Percentiles rank a stretch among this genome's conserved stretches.
These are phyloP conservation scores for Chaetomidium leptoderma DNA, from an alignment of 495 filamentous ascomycete species.

Conservation along the genomic window DNA sequence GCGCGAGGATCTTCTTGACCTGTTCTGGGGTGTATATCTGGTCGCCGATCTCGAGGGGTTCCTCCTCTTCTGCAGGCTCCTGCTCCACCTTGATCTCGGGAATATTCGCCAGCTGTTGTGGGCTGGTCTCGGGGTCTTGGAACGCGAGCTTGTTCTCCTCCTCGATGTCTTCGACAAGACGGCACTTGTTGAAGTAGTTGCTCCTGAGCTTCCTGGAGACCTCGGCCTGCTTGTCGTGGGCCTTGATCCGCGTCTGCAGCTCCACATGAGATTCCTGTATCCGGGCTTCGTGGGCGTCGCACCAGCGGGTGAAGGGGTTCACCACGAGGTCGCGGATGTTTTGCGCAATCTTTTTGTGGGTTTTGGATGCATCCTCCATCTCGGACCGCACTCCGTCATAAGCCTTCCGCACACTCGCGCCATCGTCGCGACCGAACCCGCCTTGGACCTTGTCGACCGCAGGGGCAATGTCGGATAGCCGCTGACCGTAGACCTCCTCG, in stretches of 20 bases:
- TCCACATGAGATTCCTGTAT: conserved; percentile 93
- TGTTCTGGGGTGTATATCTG: conserved; percentile 76
- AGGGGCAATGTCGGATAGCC: conserved; percentile 76
- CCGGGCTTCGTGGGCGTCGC: conserved; percentile 85
- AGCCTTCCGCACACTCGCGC: conserved; percentile 92
- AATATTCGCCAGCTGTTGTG: conserved; percentile 45
- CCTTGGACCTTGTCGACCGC: conserved; percentile 73
- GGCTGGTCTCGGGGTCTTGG: conserved; percentile 65
- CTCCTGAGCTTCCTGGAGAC: conserved; percentile 86
- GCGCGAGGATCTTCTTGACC: conserved; percentile 79
- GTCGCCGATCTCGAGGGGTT: conserved; percentile 87
- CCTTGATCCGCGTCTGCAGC: conserved; percentile 80
- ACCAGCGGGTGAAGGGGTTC: conserved; percentile 89
- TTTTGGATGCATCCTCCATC: conserved; percentile 87
- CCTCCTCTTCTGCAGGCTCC: conserved; percentile 55
- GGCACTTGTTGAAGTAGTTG: conserved; percentile 97
- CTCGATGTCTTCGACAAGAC: conserved; percentile 90
- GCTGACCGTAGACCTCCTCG: conserved; percentile 81
- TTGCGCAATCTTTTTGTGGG: conserved; percentile 88
- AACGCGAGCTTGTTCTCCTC: conserved; percentile 98
- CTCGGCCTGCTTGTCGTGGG: conserved; percentile 88
- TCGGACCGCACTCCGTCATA: conserved; percentile 93
- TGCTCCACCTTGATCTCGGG: conserved; percentile 58
- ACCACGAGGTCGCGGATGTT: conserved; percentile 96
- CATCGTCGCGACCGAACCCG: conserved; percentile 92